Percentiles rank a stretch among this genome's conserved stretches.
Evolutionary conservation across 1,284 basidiomycete species (phyloP).

Genomic region (Ceratobasidium sp.): DNA sequence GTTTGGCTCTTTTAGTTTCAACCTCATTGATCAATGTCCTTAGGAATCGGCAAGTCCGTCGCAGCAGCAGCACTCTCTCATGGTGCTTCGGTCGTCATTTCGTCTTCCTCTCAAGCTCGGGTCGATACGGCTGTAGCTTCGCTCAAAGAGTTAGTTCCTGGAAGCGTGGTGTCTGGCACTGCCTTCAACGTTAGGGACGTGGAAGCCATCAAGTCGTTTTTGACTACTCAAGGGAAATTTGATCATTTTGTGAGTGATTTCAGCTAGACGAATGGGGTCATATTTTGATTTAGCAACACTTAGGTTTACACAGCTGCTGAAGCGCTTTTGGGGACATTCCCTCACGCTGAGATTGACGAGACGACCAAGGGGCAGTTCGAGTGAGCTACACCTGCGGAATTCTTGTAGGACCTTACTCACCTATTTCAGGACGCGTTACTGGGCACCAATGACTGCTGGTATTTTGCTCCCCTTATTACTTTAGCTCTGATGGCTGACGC

Average conservation of each 20-base stretch:
- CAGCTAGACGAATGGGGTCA: background rate
- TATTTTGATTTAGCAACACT: background rate
- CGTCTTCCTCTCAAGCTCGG: constrained; percentile 21
- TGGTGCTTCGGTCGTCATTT: constrained; percentile 32
- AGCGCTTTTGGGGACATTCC: background rate
- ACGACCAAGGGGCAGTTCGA: constrained; percentile 9
- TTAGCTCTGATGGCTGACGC: too few species aligned
- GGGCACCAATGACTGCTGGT: constrained; percentile 17
- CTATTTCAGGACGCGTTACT: background rate
- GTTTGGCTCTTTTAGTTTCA: background rate
- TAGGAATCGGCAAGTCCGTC: constrained; percentile 32
- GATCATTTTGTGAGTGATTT: constrained; percentile 27
- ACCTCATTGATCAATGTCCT: background rate
- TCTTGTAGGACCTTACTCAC: too few species aligned
- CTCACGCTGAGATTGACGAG: constrained; percentile 9
- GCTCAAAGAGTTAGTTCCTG: background rate
- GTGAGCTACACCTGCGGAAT: background rate
- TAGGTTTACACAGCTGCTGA: constrained; percentile 16
- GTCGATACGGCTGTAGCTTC: constrained; percentile 20
- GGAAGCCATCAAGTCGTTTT: constrained; percentile 1
- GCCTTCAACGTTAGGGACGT: background rate
- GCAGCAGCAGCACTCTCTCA: constrained; percentile 23
- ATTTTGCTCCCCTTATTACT: background rate
- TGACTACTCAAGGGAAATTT: constrained; percentile 13
- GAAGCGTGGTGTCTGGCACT: background rate